Evolutionary conservation across 768 basidiomycete genomes (phyloP), one percentile per base, ranked within the genome.

Genomic region (Trichaptum fuscoviolaceum): DNA sequence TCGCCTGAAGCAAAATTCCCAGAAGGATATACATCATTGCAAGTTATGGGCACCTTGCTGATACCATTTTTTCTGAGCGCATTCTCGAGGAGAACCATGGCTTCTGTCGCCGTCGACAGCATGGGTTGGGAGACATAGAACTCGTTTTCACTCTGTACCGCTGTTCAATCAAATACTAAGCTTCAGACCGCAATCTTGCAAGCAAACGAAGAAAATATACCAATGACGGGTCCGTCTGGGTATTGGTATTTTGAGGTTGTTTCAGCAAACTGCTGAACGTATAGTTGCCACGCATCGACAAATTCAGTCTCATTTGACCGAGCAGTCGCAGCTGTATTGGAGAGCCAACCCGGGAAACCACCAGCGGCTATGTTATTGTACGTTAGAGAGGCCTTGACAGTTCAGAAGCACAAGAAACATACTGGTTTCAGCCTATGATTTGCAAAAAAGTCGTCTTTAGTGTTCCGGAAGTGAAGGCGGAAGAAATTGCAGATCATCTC

Each of bases 331-430:
- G 69, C 67, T 0, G 66, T 58, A 61, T 70, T 73, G 7, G 72
- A 71, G n/a, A 71, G 65, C 72, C 72, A 73, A 10, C 72, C 72
- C 17, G 72, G 72, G 34, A 73, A 67, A 5, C 72, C 72, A 27
- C 72, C 72, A 8, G 66, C 72, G 58, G 63, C 69, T 70, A 62
- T 10, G 57, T 62, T 30, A 30, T 30, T 3, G 8, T 30, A 30
- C 30, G 8, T 30, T 30, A 30, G 20, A 23, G 25, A 26, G 30
- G 30, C 2, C 4, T 30, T 30, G 8, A 8, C 8, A 30, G 30
- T 30, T 30, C 30, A 30, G 30, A 30, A 30, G 30, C 30, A 3
- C 8, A n/a, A 30, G 30, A 30, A 30, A 58, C 68, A 23, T 60
- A 71, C 71, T 71, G 20, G 71, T 71, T 58, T 71, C 71, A 0